Evolutionary conservation across 495 filamentous ascomycete genomes (phyloP), one percentile per base, ranked within the genome.

Genomic region (Aspergillus homomorphus): DNA sequence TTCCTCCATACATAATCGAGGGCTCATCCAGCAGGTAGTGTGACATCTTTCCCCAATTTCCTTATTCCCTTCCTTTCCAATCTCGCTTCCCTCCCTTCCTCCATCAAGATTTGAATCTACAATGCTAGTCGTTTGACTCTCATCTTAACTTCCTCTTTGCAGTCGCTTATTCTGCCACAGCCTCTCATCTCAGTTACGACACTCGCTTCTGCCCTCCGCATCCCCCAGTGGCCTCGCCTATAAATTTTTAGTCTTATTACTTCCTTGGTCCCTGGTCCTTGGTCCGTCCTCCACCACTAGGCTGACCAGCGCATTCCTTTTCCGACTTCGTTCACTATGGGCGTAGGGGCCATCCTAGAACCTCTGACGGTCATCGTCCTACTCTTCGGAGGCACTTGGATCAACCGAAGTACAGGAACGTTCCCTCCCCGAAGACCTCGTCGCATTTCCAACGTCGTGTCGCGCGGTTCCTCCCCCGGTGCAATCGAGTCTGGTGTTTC

Each of bases 341-440:
- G 82, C 12, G 74, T 64, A 23, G 80, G 80, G 7, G 79, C 73
- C 23, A 60, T 84, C 45, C 60, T 82, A 33, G 82, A 85, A 56
- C 82, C 82, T 14, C 66, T 83, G 30, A 77, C 80, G 8, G 81
- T 85, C 15, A 68, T 85, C 41, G 70, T 74, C 3, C 72, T 85
- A 16, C 76, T 85, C n/a, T 78, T 84, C 57, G 80, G 81, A 54
- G 82, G 82, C 6, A 83, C 81, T 14, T 84, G 80, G 80, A 80
- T 85, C 53, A 85, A 85, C 53, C 69, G 82, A 21, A 68, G 74
- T 10, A 68, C 54, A 8, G 51, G 55, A 12, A 62, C 61, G 1
- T 51, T 59, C 20, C 48, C 57, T 21, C 45, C 26, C 15, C 53
- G 28, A 7, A 52, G 62, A 12, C 10, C 38, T 33, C 64, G 59